Evolutionary conservation across 2,329 filamentous ascomycete genomes (phyloP), one percentile per base, ranked within the genome.

Genomic region (Aspergillus sojae): DNA sequence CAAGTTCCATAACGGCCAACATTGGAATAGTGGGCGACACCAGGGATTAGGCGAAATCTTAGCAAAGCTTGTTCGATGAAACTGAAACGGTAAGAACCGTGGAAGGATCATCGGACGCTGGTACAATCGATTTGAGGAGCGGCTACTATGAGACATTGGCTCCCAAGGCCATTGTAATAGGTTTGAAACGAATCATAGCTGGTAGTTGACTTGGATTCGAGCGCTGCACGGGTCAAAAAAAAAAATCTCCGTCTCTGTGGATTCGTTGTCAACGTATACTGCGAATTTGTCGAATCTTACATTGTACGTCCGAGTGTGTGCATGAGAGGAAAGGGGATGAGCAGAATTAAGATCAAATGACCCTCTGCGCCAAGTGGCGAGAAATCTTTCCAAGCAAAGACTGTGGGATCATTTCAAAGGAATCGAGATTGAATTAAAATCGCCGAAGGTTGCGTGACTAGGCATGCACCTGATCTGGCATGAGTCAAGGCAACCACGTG

Each of bases 1-100:
- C n/a, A 55, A 55, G 52, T 55, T 55, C 52, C 50, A 34, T 53
- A 32, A 19, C 50, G 28, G 28, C n/a, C 21, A 36, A 36, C 30
- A n/a, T 54, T 54, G 28, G 30, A 50, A 50, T 30, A 50, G 46
- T 30, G 45, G 23, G 12, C 45, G 30, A 21, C 19, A 54, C 30
- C 30, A 36, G 14, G 9, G 14, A 55, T 55, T 55, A 55, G 52
- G 39, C n/a, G 21, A 55, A 39, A 34, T 55, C 52, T 55, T 55
- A 55, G 52, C 52, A n/a, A 55, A 55, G 52, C 52, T 55, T 55
- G 52, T 39, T 39, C 16, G 52, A 55, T 52, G 52, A 55, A 26
- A 12, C n/a, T 55, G 32, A 55, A 39, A 39, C 32, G 39, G 12
- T 16, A 39, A 19, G 12, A 32, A 39, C 32, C 7, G 34, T 14